Evolutionary conservation across 208 protist genomes (phyloP), one percentile per base, ranked within the genome.

Genomic region (Wallacemonas sp.): DNA sequence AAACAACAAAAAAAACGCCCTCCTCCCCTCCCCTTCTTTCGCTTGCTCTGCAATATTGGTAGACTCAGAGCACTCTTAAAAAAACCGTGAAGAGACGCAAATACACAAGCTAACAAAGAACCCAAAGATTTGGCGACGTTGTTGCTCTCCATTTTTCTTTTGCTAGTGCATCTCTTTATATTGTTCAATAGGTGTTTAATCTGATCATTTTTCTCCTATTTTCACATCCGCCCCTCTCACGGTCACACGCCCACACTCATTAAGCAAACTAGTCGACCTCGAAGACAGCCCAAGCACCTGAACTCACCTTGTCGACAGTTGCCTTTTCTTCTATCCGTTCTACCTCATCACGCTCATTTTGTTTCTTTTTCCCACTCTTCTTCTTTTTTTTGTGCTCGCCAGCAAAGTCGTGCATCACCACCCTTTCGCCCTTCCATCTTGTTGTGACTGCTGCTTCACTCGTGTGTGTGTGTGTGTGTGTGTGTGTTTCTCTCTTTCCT

Each of bases 101-200:
- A 41, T 6, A 17, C 36, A 41, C 6, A 17, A 41, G 9, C 6
- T 17, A 41, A 41, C 36, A 41, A 41, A 41, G 36, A 41, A 41
- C 36, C 36, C 6, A 6, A 41, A 41, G 36, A 41, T 41, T 14
- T 41, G n/a, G 36, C 36, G 36, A 17, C 9, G 14, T 14, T 41
- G 14, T 41, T 41, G 14, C 9, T 17, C 46, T 47, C 39, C 16
- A 62, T 69, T 34, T 69, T 36, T 39, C 39, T 69, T 52, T 44
- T 48, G n/a, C n/a, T n/a, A n/a, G n/a, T n/a, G n/a, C n/a, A n/a
- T n/a, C n/a, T n/a, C n/a, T n/a, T n/a, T n/a, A n/a, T n/a, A n/a
- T n/a, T n/a, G n/a, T n/a, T n/a, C n/a, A n/a, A n/a, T n/a, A n/a
- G n/a, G n/a, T n/a, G n/a, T n/a, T n/a, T n/a, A 56, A 44, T 55